These are phyloP conservation scores for Quercus wislizeni DNA, from an alignment of 306 rosid genomes.

Conservation along the genomic window DNA sequence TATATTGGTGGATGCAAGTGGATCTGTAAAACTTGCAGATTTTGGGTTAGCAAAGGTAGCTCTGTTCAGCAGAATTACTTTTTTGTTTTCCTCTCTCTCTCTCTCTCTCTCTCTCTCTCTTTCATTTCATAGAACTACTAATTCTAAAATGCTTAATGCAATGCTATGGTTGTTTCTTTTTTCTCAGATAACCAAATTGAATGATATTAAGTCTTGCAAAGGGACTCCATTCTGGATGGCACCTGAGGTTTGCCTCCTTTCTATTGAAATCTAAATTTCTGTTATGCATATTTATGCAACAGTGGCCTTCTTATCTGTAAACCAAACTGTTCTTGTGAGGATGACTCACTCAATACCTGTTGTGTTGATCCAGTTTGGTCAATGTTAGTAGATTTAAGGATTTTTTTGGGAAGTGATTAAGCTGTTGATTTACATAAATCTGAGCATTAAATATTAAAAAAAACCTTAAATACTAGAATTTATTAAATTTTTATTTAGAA, in stretches of 20 bases:
- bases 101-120: not conserved
- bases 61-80: constrained; percentile 6
- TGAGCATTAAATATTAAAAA: not conserved
- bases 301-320: not conserved
- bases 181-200: constrained; percentile 50
- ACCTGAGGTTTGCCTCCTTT: constrained; percentile 46
- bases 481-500: not conserved
- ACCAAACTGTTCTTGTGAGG: not conserved
- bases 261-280: not conserved
- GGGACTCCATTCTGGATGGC: constrained; percentile 61
- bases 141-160: constrained; percentile 4
- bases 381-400: not conserved
- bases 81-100: not conserved
- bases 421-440: not conserved
- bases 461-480: not conserved
- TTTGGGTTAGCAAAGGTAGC: constrained; percentile 62
- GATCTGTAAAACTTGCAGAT: constrained; percentile 54
- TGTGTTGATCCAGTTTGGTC: not conserved
- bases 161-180: constrained; percentile 18
- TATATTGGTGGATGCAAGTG: constrained; percentile 49
- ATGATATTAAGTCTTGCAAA: constrained; percentile 57
- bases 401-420: not conserved
- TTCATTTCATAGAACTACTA: not conserved
- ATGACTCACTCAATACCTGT: not conserved
- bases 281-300: not conserved